Evolutionary conservation across 208 protist species (phyloP).

Genomic region (Wallacemonas sp.): DNA sequence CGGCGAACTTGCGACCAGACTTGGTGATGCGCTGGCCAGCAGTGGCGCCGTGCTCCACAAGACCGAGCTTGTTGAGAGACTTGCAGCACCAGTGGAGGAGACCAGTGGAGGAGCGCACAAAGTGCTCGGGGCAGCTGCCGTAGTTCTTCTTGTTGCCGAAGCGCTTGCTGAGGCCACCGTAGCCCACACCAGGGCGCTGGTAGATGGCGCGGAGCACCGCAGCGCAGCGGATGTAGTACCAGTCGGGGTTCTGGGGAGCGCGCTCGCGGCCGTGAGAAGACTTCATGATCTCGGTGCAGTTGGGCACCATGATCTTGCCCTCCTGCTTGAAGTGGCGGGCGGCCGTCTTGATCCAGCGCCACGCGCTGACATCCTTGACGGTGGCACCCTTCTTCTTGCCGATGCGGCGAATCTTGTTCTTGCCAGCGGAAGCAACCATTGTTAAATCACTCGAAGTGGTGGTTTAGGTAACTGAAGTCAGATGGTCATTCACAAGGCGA

Average conservation of each 20-base stretch:
- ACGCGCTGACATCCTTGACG: constrained; percentile 94
- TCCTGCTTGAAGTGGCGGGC: constrained; percentile 96
- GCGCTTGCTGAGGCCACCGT: constrained; percentile 92
- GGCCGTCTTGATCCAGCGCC: constrained; percentile 95
- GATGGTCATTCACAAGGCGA: no score
- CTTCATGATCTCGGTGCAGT: constrained; percentile 97
- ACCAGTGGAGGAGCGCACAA: constrained; percentile 73
- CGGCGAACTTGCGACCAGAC: constrained; percentile 93
- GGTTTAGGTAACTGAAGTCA: constrained; percentile 5
- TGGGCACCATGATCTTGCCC: constrained; percentile 93
- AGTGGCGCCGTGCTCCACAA: constrained; percentile 83
- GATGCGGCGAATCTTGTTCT: constrained; percentile 85
- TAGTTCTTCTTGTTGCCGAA: constrained; percentile 94
- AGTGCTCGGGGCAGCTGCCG: constrained; percentile 89
- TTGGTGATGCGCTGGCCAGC: constrained; percentile 93
- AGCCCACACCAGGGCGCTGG: constrained; percentile 93
- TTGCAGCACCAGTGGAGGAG: constrained; percentile 95
- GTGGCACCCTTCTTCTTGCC: constrained; percentile 90
- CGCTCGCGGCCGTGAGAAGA: constrained; percentile 95
- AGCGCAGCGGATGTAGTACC: constrained; percentile 98
- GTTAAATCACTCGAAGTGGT: constrained; percentile 15
- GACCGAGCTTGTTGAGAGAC: constrained; percentile 92
- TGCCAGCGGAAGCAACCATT: constrained; percentile 45
- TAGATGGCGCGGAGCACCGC: constrained; percentile 97
- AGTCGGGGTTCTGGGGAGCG: constrained; percentile 97